These are phyloP conservation scores for Boletus rex-veris DNA, from an alignment of 768 basidiomycete species.

Conservation along the genomic window DNA sequence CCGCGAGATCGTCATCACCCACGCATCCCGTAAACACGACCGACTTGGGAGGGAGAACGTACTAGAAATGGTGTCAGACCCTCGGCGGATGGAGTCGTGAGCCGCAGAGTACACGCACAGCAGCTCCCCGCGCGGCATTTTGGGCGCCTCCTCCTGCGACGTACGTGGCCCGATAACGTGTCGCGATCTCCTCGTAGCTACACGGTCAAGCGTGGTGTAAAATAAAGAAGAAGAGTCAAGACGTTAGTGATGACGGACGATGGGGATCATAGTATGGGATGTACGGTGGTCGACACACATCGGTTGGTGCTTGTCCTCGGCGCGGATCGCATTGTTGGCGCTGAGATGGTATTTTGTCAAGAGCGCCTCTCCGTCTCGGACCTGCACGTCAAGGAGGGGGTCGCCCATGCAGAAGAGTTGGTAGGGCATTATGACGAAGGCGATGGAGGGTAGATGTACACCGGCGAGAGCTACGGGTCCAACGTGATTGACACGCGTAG, in stretches of 20 bases:
- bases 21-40: slow-evolving; percentile 95
- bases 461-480: too few species aligned
- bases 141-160: slow-evolving; percentile 97
- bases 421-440: slow-evolving; percentile 49
- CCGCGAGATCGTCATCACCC: slow-evolving; percentile 87
- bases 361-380: slow-evolving; percentile 77
- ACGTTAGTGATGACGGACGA: too few species aligned
- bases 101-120: slow-evolving; percentile 44
- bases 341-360: slow-evolving; percentile 88
- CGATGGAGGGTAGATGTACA: background rate
- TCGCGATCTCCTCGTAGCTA: slow-evolving; percentile 88
- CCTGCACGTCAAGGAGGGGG: slow-evolving; percentile 95
- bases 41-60: slow-evolving; percentile 80
- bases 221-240: background rate
- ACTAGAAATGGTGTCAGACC: slow-evolving; percentile 43
- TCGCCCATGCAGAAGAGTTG: slow-evolving; percentile 89
- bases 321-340: slow-evolving; percentile 94
- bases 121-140: slow-evolving; percentile 94
- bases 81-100: too few species aligned
- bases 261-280: too few species aligned
- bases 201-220: background rate
- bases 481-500: too few species aligned
- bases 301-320: slow-evolving; percentile 80
- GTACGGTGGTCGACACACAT: slow-evolving; percentile 49
- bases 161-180: slow-evolving; percentile 73